Percentiles rank a stretch among this genome's conserved stretches.
Conservation (phyloP, 1,284 basidiomycete genomes). For the Peniophora sp. region DNA sequence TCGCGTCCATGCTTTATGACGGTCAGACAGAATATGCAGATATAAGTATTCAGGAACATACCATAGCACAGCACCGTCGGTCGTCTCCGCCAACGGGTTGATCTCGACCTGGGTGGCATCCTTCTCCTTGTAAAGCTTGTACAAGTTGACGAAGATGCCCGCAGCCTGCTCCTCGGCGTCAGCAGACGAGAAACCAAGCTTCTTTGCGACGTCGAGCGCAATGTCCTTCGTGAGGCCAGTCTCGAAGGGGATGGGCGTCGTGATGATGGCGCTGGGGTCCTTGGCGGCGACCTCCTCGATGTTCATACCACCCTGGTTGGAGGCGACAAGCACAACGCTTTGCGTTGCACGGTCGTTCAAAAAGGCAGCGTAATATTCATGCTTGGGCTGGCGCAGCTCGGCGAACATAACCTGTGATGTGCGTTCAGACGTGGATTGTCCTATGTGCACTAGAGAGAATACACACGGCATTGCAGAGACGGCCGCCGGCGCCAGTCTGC, state of each 20-base stretch:
- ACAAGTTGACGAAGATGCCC: conserved; percentile 90
- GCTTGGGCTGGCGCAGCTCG: conserved; percentile 86
- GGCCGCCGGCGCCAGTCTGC: conserved; percentile 91
- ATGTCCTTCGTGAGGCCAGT: conserved; percentile 73
- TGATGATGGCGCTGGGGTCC: conserved; percentile 93
- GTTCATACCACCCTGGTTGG: conserved; percentile 94
- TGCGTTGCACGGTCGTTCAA: conserved; percentile 92
- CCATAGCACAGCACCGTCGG: conserved; percentile 93
- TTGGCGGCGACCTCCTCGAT: conserved; percentile 99
- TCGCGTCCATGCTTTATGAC: conserved; percentile 89
- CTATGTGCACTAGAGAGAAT: conserved; percentile 3
- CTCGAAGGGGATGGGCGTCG: conserved; percentile 86
- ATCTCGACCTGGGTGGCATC: conserved; percentile 99
- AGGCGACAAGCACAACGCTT: conserved; percentile 90
- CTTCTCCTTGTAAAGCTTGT: conserved; percentile 97
- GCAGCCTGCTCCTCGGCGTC: conserved; percentile 78
- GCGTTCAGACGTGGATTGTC: conserved; percentile 7
- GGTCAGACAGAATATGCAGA: background rate
- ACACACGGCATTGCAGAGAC: conserved; percentile 89
- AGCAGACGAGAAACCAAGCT: conserved; percentile 83
- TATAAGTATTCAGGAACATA: too few species aligned
- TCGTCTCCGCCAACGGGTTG: conserved; percentile 96
- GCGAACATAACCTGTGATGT: conserved; percentile 87
- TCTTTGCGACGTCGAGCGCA: conserved; percentile 78
- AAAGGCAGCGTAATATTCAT: conserved; percentile 98